A percentile compares a stretch with the other conserved stretches of the same genome.
Conservation (phyloP, 2,329 filamentous ascomycete genomes). For the Colletotrichum sp. region DNA sequence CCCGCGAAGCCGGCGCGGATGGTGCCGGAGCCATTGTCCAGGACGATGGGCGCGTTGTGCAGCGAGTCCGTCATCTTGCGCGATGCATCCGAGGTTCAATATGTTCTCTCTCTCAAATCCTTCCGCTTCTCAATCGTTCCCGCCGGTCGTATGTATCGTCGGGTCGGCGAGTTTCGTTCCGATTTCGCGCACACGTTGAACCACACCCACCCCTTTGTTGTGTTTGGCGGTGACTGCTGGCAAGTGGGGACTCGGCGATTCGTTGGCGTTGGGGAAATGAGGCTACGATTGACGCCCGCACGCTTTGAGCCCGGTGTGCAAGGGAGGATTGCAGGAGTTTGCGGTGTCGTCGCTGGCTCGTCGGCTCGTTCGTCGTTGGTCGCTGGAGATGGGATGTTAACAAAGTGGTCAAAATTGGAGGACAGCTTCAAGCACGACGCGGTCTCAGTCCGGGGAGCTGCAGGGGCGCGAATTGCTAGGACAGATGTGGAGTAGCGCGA, state of each 20-base stretch:
- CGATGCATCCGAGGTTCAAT: slow-evolving; percentile 17
- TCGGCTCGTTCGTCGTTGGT: slow-evolving; percentile 6
- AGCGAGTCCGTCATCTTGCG: slow-evolving; percentile 65
- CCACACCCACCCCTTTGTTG: slow-evolving; percentile 14
- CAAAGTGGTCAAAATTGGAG: slow-evolving; percentile 17
- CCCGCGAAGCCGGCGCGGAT: slow-evolving; percentile 97
- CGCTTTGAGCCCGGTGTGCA: neutral
- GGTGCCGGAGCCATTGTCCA: slow-evolving; percentile 98
- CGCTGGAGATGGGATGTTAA: neutral
- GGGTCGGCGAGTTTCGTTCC: neutral
- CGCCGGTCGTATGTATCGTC: neutral
- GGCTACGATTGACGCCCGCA: neutral
- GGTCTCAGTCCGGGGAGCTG: slow-evolving; percentile 22
- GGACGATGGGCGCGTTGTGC: slow-evolving; percentile 97
- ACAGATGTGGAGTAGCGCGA: slow-evolving; percentile 15
- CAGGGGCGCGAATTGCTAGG: slow-evolving; percentile 23
- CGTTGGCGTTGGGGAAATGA: neutral
- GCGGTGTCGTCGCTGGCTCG: neutral
- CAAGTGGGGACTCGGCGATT: slow-evolving; percentile 1
- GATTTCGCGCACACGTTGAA: neutral
- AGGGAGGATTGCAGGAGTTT: neutral
- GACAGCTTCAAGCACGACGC: slow-evolving; percentile 25
- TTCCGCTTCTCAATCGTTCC: neutral
- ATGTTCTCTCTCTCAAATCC: neutral
- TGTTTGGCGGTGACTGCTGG: slow-evolving; percentile 14